Conservation (phyloP, 2,329 filamentous ascomycete species). For the Monosporascus sp. region DNA sequence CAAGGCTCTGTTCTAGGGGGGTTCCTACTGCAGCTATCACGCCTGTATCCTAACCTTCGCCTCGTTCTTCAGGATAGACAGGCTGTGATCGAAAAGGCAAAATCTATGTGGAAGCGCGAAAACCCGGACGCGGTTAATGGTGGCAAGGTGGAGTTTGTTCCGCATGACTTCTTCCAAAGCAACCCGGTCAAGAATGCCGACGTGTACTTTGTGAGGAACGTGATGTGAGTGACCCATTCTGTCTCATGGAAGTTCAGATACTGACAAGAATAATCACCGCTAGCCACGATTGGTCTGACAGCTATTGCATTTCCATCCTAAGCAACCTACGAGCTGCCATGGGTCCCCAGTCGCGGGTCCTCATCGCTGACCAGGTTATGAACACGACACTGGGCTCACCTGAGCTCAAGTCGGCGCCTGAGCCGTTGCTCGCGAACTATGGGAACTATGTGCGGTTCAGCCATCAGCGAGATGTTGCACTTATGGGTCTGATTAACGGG, state of each 20-base stretch:
- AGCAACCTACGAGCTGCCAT: slow-evolving; percentile 2
- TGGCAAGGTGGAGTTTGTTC: slow-evolving; percentile 13
- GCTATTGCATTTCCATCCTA: slow-evolving; percentile 16
- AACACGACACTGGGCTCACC: slow-evolving; percentile 22
- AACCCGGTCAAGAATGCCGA: slow-evolving; percentile 21
- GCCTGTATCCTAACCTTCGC: slow-evolving; percentile 10
- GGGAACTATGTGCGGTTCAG: slow-evolving; percentile 23
- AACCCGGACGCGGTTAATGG: slow-evolving; percentile 12
- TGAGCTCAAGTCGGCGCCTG: slow-evolving; percentile 17
- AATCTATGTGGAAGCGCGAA: slow-evolving; percentile 11
- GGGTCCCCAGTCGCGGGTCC: slow-evolving; percentile 10
- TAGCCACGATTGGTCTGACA: slow-evolving; percentile 21
- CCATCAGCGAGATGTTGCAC: slow-evolving; percentile 21
- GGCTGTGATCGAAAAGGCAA: slow-evolving; percentile 7
- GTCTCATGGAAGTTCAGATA: too few species aligned
- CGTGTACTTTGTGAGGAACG: slow-evolving; percentile 18
- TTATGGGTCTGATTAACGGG: slow-evolving; percentile 26
- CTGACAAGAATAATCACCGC: neutral
- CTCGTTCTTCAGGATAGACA: slow-evolving; percentile 12
- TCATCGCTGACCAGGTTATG: slow-evolving; percentile 27
- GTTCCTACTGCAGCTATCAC: slow-evolving; percentile 2
- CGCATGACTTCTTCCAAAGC: slow-evolving; percentile 22
- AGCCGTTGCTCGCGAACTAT: slow-evolving; percentile 24
- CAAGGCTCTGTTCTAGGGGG: slow-evolving; percentile 2
- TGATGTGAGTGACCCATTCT: slow-evolving; percentile 7